These are phyloP conservation scores for Dothidotthia symphoricarpi DNA, from an alignment of 2,329 filamentous ascomycete species.

Conservation along the genomic window DNA sequence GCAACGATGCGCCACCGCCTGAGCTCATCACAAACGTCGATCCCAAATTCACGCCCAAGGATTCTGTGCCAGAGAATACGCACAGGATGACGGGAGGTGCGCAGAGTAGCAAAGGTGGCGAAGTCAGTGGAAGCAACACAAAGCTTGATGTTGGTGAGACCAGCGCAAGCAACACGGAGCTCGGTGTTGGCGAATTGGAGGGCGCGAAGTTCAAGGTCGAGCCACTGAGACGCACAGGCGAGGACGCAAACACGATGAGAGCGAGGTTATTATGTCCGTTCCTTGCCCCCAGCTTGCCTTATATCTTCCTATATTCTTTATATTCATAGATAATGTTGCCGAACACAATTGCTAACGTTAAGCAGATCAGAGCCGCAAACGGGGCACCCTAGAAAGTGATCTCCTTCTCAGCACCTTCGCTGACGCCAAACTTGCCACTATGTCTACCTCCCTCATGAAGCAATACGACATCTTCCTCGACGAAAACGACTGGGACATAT, in stretches of 20 bases:
- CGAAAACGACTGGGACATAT: slow-evolving; percentile 99
- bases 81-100: slow-evolving; percentile 65
- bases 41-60: slow-evolving; percentile 57
- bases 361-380: slow-evolving; percentile 91
- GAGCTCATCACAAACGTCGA: slow-evolving; percentile 60
- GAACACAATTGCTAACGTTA: slow-evolving; percentile 8
- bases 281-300: slow-evolving; percentile 12
- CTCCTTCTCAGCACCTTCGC: slow-evolving; percentile 96
- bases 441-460: slow-evolving; percentile 70
- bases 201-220: slow-evolving; percentile 74
- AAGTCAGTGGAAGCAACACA: slow-evolving; percentile 28
- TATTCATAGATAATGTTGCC: slow-evolving; percentile 1
- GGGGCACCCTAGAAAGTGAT: slow-evolving; percentile 92
- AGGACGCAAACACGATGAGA: slow-evolving; percentile 81
- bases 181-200: slow-evolving; percentile 35
- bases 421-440: slow-evolving; percentile 69
- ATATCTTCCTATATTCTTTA: slow-evolving; percentile 1
- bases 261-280: slow-evolving; percentile 73
- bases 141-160: slow-evolving; percentile 26
- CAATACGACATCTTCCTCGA: slow-evolving; percentile 93
- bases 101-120: slow-evolving; percentile 50
- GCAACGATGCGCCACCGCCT: slow-evolving; percentile 57
- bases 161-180: slow-evolving; percentile 27
- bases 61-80: slow-evolving; percentile 61
- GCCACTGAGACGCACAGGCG: slow-evolving; percentile 79